A percentile compares a stretch with the other conserved stretches of the same genome.
These are phyloP conservation scores for Manihot esculenta DNA, from an alignment of 441 rosid genomes.

Conservation along the genomic window DNA sequence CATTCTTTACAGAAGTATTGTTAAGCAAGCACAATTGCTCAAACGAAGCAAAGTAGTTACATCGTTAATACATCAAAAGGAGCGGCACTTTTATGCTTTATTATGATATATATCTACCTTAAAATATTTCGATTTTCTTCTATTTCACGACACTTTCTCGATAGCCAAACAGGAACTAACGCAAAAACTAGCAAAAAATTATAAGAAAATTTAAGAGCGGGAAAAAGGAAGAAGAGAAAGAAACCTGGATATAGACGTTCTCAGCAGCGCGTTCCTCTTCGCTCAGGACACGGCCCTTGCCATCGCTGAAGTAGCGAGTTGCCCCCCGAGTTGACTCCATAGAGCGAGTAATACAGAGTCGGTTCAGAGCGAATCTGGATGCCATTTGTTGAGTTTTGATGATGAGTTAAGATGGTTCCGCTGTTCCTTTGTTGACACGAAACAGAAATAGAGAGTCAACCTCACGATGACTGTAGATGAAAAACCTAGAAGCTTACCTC, in stretches of 20 bases:
- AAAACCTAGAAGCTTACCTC: too few species aligned
- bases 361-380: constrained; percentile 42
- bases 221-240: not conserved
- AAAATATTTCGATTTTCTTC: not conserved
- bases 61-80: too few species aligned
- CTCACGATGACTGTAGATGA: too few species aligned
- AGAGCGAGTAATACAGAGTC: constrained; percentile 37
- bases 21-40: too few species aligned
- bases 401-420: not conserved
- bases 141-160: not conserved
- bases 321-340: constrained; percentile 42
- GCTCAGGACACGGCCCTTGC: constrained; percentile 60
- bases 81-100: not conserved
- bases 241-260: constrained; percentile 72
- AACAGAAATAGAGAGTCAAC: too few species aligned
- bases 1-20: too few species aligned
- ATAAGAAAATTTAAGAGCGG: not conserved
- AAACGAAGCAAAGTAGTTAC: too few species aligned
- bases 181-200: not conserved
- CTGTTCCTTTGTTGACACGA: too few species aligned
- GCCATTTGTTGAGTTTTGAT: constrained; percentile 29
- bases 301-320: constrained; percentile 58
- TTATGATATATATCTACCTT: too few species aligned
- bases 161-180: not conserved
- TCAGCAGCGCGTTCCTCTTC: constrained; percentile 86